These are phyloP conservation scores for Penicillium manginii DNA, from an alignment of 495 filamentous ascomycete genomes.

Conservation along the genomic window DNA sequence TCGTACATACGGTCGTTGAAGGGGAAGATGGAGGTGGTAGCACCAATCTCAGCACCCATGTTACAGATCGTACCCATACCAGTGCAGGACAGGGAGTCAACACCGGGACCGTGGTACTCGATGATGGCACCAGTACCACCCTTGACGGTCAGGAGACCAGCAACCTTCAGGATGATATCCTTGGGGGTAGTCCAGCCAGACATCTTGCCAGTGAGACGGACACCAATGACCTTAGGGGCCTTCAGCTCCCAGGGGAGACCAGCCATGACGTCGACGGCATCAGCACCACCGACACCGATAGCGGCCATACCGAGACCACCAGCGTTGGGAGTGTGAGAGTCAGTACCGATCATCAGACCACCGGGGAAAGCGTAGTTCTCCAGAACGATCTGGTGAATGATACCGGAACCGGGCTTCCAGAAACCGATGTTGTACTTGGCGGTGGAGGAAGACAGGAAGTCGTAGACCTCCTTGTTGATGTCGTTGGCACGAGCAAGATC, in stretches of 20 bases:
- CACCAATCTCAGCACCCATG: slow-evolving; percentile 93
- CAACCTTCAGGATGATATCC: slow-evolving; percentile 98
- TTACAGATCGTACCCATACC: slow-evolving; percentile 76
- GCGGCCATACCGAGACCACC: slow-evolving; percentile 96
- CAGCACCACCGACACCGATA: slow-evolving; percentile 98
- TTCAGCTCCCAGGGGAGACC: slow-evolving; percentile 98
- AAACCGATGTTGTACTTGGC: slow-evolving; percentile 99
- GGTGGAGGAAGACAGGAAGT: slow-evolving; percentile 92
- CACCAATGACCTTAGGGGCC: slow-evolving; percentile 96
- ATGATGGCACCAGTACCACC: slow-evolving; percentile 97
- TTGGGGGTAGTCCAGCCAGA: slow-evolving; percentile 95
- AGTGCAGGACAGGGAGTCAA: slow-evolving; percentile 67
- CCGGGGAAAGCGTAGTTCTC: slow-evolving; percentile 99
- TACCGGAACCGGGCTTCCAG: slow-evolving; percentile 98
- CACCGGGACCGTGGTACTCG: slow-evolving; percentile 91
- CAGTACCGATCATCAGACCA: slow-evolving; percentile 96
- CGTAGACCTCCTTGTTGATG: slow-evolving; percentile 99
- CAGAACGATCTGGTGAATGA: slow-evolving; percentile 98
- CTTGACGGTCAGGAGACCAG: slow-evolving; percentile 96
- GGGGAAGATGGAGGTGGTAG: slow-evolving; percentile 97
- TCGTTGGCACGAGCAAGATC: slow-evolving; percentile 88
- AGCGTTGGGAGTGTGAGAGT: slow-evolving; percentile 98
- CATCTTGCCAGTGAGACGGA: slow-evolving; percentile 87
- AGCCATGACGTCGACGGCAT: slow-evolving; percentile 99
- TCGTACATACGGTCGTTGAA: slow-evolving; percentile 98